phyloP scores from a whole-genome alignment of 306 rosid genomes.

The Casuarina glauca region DNA sequence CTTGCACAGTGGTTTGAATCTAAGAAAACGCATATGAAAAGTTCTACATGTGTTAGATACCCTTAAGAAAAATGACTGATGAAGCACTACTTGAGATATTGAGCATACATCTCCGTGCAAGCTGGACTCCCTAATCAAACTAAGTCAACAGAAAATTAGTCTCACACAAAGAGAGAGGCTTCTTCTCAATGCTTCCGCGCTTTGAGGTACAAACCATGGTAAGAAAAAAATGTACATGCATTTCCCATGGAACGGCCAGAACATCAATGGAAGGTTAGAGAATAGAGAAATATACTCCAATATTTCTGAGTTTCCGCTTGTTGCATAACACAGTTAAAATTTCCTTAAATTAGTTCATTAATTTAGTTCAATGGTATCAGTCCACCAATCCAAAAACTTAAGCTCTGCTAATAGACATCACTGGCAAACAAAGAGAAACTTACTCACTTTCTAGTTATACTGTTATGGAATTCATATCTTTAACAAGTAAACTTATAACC shows the following conservation, averaged over 20 bases:
- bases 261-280: background rate
- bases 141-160: background rate
- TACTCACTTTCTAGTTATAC: background rate
- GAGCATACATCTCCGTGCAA: background rate
- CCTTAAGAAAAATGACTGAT: background rate
- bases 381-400: background rate
- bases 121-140: background rate
- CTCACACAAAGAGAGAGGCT: too few relatives aligned
- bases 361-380: too few relatives aligned
- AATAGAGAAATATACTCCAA: background rate
- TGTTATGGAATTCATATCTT: too few relatives aligned
- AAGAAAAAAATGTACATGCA: background rate
- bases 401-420: background rate
- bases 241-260: background rate
- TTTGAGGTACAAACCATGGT: background rate
- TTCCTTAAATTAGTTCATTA: too few relatives aligned
- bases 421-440: background rate
- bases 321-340: too few relatives aligned
- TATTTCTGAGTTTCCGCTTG: background rate
- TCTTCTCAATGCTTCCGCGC: background rate
- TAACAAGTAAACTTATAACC: background rate
- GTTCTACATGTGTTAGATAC: constrained; percentile 12
- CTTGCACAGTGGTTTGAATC: constrained; percentile 78
- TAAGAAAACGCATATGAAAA: constrained; percentile 32
- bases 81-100: background rate